These are phyloP conservation scores for Cadophora gregata DNA, from an alignment of 2,329 filamentous ascomycete species.

Conservation along the genomic window DNA sequence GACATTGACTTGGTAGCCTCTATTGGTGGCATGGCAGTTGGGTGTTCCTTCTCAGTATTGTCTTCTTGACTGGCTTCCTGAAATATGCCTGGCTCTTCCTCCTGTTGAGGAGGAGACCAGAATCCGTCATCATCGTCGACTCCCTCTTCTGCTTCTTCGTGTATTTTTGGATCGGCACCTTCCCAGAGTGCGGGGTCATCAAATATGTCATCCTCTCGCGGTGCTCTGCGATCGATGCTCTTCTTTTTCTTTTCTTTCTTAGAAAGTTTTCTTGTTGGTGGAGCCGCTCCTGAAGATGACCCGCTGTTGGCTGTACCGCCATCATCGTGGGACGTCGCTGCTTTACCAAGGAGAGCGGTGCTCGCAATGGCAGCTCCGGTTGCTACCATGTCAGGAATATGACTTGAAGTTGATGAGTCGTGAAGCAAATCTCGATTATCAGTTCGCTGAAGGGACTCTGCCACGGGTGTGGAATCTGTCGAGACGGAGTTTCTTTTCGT, in stretches of 20 bases:
- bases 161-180: slow-evolving; percentile 47
- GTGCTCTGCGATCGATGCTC: slow-evolving; percentile 49
- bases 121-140: slow-evolving; percentile 42
- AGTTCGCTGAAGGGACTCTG: slow-evolving; percentile 4
- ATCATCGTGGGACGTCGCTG: slow-evolving; percentile 1
- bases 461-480: slow-evolving; percentile 21
- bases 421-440: slow-evolving; percentile 17
- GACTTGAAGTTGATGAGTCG: slow-evolving; percentile 37
- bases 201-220: slow-evolving; percentile 53
- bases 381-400: slow-evolving; percentile 24
- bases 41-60: not conserved
- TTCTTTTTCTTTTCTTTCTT: slow-evolving; percentile 49
- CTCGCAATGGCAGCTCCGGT: slow-evolving; percentile 30
- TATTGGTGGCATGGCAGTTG: not conserved
- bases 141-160: slow-evolving; percentile 37
- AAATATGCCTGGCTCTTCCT: slow-evolving; percentile 21
- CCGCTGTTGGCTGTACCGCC: slow-evolving; percentile 14
- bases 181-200: slow-evolving; percentile 54
- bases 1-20: slow-evolving; percentile 5
- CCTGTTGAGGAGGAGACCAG: slow-evolving; percentile 43
- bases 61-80: not conserved
- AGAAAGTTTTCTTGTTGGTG: slow-evolving; percentile 44
- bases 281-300: slow-evolving; percentile 42
- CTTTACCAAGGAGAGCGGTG: slow-evolving; percentile 31
- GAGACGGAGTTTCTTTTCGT: slow-evolving; percentile 42